Evolutionary conservation across 257 asterid species (phyloP).

Genomic region (Solanum medicagineum): DNA sequence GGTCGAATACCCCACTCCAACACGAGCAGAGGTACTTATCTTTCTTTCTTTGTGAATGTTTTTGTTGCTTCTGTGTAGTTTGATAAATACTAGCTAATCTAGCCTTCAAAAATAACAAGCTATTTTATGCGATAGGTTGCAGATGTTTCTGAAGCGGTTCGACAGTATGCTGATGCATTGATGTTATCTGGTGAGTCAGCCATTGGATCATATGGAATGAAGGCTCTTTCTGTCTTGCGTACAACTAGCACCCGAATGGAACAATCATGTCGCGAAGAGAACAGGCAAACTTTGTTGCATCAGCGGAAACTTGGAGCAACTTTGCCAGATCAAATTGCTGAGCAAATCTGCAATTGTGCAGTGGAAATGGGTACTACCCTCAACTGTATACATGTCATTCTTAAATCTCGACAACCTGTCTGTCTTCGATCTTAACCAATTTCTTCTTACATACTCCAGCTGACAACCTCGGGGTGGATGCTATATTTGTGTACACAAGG

Average conservation of each 20-base stretch:
- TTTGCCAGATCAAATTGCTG: slow-evolving; percentile 51
- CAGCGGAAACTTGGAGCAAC: slow-evolving; percentile 32
- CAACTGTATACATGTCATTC: neutral
- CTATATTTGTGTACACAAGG: slow-evolving; percentile 69
- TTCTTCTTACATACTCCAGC: slow-evolving; percentile 28
- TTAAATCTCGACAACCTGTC: neutral
- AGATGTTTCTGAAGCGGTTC: slow-evolving; percentile 79
- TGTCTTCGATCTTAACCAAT: neutral
- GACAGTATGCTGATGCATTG: slow-evolving; percentile 78
- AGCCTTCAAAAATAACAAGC: neutral
- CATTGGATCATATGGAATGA: slow-evolving; percentile 53
- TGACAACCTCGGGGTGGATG: slow-evolving; percentile 63
- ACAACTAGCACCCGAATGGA: slow-evolving; percentile 74
- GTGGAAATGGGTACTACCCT: slow-evolving; percentile 60
- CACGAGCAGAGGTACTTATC: slow-evolving; percentile 67
- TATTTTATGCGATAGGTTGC: slow-evolving; percentile 42
- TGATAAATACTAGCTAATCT: neutral
- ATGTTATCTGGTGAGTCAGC: slow-evolving; percentile 97
- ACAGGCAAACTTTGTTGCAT: slow-evolving; percentile 25
- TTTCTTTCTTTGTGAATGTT: neutral
- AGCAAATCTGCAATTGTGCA: slow-evolving; percentile 64
- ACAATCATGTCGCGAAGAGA: slow-evolving; percentile 62
- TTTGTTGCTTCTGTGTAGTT: neutral
- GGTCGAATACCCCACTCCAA: slow-evolving; percentile 82
- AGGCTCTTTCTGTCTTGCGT: slow-evolving; percentile 59